Base-by-base conservation (phyloP, 768 basidiomycete genomes). In the Phallus indusiatus region DNA sequence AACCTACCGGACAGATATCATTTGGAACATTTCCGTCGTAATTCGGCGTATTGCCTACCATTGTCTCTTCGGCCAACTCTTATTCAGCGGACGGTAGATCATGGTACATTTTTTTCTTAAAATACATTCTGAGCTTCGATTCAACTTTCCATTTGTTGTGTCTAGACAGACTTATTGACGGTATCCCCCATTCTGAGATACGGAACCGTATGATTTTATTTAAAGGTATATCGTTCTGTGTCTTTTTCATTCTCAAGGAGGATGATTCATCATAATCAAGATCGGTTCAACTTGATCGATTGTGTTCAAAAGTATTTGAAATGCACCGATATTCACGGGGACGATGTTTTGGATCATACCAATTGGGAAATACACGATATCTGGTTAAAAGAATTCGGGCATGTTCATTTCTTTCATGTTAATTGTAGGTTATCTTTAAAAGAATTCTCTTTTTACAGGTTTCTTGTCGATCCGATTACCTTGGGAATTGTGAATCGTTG, bases 291-390 rank as follows among this genome's bases (percentile, higher is more conserved):
- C 65, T 73, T 96, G 14, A 81, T 86, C 0, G 90, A 92, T 61
- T 90, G 88, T 65, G 73, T 93, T 28, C 77, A 86, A 61, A 86
- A 89, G 61, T 86, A 90, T 62, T 76, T 86, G 34, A 74, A 70
- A 22, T 80, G 81, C 3, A 78, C 90, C 12, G 85, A 80, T 1
- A 79, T 94, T 48, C 93, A 96, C 60, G 92, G 91, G 12, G 90
- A 95, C 64, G 94, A 97, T 66, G 88, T 93, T 20, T 76, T 96
- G n/a, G 84, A 85, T 3, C 90, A 95, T 64, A 75, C 73, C 47
- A 94, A 90, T 66, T 96, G 94, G 92, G 94, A 97, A 71, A 77
- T 96, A 46, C 76, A 79, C 16, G 92, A 94, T 67, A 75, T 77
- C 55, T 96, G 92, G 83, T 75, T 96, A 49, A 79, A 82, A 59